phyloP scores from a whole-genome alignment of 192 early-diverging fungal species.

The Endogone sp. region DNA sequence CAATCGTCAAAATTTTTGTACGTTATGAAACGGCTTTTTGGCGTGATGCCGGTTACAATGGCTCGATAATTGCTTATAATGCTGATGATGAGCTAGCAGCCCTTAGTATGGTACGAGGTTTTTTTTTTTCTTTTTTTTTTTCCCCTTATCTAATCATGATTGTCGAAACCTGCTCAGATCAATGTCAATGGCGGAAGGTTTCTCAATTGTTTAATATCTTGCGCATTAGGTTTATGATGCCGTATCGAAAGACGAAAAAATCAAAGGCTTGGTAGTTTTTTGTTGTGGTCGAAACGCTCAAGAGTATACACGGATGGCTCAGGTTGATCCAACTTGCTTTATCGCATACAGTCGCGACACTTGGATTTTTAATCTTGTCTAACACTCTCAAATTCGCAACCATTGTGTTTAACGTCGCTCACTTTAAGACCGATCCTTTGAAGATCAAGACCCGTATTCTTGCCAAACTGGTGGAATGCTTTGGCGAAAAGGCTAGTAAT shows the following conservation, averaged over 20 bases:
- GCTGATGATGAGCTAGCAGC: constrained; percentile 2
- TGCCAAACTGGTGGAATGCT: not conserved
- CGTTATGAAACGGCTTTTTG: constrained; percentile 15
- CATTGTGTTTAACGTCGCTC: not conserved
- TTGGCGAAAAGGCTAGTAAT: not conserved
- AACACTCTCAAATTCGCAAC: too few species aligned
- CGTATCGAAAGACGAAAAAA: not conserved
- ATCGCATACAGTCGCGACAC: too few species aligned
- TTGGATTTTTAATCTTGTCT: too few species aligned
- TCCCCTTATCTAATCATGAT: too few species aligned
- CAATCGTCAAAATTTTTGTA: constrained; percentile 5
- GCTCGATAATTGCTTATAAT: not conserved
- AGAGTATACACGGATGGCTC: constrained; percentile 4
- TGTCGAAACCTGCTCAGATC: too few species aligned
- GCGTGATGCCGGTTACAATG: constrained; percentile 12
- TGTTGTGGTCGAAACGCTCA: constrained; percentile 8
- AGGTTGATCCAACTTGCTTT: not conserved
- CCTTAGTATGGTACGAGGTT: constrained; percentile 15
- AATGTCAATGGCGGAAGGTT: not conserved
- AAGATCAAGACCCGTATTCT: not conserved
- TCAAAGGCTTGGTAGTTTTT: constrained; percentile 13
- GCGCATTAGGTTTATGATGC: constrained; percentile 9
- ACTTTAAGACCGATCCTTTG: not conserved
- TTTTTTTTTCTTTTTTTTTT: too few species aligned
- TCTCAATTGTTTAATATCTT: not conserved